Evolutionary conservation across 2,329 filamentous ascomycete genomes (phyloP).

Genomic region (Cladosporium sp.): DNA sequence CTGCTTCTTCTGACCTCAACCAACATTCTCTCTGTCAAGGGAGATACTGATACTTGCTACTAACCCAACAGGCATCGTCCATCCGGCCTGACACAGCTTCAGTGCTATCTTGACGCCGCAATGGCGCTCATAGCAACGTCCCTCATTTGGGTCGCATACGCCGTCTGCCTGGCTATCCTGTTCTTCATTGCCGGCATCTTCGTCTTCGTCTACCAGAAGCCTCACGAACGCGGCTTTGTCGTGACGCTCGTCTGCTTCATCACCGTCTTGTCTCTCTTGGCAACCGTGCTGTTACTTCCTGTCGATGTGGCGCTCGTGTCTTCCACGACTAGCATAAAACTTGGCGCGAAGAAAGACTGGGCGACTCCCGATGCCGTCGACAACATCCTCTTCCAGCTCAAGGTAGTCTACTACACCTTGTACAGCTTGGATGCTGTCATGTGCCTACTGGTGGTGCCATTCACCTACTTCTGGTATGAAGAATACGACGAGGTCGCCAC

Average conservation of each 20-base stretch:
- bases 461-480: slow-evolving; percentile 97
- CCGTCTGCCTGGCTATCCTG: slow-evolving; percentile 71
- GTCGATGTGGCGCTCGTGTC: slow-evolving; percentile 95
- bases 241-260: slow-evolving; percentile 83
- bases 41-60: not conserved
- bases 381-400: slow-evolving; percentile 73
- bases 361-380: slow-evolving; percentile 77
- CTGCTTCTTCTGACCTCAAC: not conserved
- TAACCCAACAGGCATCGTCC: not conserved
- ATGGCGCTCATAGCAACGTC: slow-evolving; percentile 78
- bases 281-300: slow-evolving; percentile 86
- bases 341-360: slow-evolving; percentile 90
- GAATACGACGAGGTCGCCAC: slow-evolving; percentile 91
- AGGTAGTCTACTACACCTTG: slow-evolving; percentile 85
- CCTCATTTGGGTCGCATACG: slow-evolving; percentile 94
- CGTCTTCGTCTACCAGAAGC: slow-evolving; percentile 86
- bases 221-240: slow-evolving; percentile 75
- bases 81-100: not conserved
- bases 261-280: slow-evolving; percentile 80
- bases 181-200: slow-evolving; percentile 77
- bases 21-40: not conserved
- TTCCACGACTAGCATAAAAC: slow-evolving; percentile 70
- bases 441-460: slow-evolving; percentile 85
- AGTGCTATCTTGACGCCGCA: slow-evolving; percentile 8
- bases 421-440: slow-evolving; percentile 90